phyloP scores from a whole-genome alignment of 225 moss, liverwort and hornwort species.

The Pseudisothecium myosuroides region DNA sequence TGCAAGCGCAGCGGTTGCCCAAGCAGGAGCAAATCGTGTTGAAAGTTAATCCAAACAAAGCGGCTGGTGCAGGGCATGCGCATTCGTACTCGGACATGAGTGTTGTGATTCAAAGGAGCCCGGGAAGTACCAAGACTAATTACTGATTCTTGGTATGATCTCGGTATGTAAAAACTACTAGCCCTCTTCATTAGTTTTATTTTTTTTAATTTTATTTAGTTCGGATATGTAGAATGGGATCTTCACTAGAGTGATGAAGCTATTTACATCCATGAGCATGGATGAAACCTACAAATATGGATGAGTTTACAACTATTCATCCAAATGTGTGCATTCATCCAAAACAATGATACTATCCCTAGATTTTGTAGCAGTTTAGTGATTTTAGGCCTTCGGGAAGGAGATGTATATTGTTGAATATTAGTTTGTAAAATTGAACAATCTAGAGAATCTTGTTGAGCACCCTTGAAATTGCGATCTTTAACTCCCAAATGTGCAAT shows the following conservation, averaged over 20 bases:
- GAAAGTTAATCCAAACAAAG: neutral
- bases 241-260: no score
- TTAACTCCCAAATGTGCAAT: neutral
- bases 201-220: no score
- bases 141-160: neutral
- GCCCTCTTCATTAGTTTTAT: no score
- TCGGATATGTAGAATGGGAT: neutral
- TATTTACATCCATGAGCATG: neutral
- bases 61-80: neutral
- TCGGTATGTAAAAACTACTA: neutral
- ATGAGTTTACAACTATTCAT: neutral
- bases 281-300: neutral
- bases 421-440: neutral
- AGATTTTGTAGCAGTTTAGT: neutral
- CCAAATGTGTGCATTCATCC: no score
- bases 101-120: neutral
- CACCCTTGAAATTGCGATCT: neutral
- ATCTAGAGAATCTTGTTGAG: neutral
- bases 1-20: neutral
- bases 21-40: neutral
- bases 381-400: rapidly evolving
- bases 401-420: neutral
- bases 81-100: neutral
- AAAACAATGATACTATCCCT: neutral
- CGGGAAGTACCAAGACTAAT: neutral